Evolutionary conservation across 495 filamentous ascomycete genomes (phyloP).

Genomic region (Penicillium tannophilum): DNA sequence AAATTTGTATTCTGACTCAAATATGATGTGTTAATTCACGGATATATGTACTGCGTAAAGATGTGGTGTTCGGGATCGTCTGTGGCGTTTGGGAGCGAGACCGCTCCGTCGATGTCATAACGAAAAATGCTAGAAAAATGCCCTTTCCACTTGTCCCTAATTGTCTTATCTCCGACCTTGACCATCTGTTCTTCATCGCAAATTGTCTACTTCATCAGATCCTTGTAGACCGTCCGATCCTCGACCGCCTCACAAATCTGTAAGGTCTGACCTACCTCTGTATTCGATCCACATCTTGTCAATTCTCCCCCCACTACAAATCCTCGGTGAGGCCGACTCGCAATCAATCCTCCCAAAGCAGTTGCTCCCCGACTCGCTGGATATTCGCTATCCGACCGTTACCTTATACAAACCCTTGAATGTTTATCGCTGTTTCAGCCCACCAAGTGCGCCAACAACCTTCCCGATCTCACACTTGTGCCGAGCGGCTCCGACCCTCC

Average conservation of each 20-base stretch:
- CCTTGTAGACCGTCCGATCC: neutral
- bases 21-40: conserved; percentile 4
- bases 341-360: neutral
- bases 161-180: neutral
- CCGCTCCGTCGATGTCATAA: conserved; percentile 37
- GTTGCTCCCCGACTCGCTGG: neutral
- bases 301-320: conserved; percentile 29
- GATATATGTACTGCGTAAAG: neutral
- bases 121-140: conserved; percentile 19
- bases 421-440: neutral
- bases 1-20: conserved; percentile 30
- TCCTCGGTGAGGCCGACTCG: conserved; percentile 11
- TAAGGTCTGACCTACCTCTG: conserved; percentile 16
- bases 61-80: conserved; percentile 15
- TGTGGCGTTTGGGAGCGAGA: conserved; percentile 32
- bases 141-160: conserved; percentile 17
- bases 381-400: neutral
- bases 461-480: conserved; percentile 7
- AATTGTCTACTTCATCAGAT: neutral
- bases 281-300: conserved; percentile 27
- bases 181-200: neutral
- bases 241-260: neutral
- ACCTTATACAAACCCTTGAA: neutral
- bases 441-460: conserved; percentile 24
- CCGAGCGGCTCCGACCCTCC: conserved; percentile 14